Conservation (phyloP, 352 stramenopile species). For the Phytophthora pseudosyringae region DNA sequence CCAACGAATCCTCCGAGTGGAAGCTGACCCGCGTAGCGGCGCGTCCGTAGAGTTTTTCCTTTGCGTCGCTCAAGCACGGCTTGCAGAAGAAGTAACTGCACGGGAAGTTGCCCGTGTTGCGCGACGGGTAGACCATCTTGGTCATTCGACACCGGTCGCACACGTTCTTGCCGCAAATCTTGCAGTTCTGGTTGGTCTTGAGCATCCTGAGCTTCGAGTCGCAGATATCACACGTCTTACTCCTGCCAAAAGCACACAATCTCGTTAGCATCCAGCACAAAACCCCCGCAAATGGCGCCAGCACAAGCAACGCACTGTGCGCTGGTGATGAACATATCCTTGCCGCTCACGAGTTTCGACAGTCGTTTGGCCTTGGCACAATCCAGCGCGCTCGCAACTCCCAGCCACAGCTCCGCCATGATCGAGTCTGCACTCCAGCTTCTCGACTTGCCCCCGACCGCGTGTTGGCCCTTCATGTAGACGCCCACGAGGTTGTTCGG, state of each 20-base stretch:
- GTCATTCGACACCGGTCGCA: conserved; percentile 67
- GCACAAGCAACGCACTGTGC: conserved; percentile 40
- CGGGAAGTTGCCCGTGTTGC: conserved; percentile 55
- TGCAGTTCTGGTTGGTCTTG: conserved; percentile 63
- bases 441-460: conserved; percentile 58
- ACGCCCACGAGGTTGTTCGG: conserved; percentile 57
- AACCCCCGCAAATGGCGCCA: not conserved
- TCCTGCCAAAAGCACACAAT: conserved; percentile 18
- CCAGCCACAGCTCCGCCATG: conserved; percentile 69
- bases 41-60: conserved; percentile 51
- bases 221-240: conserved; percentile 67
- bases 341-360: conserved; percentile 55
- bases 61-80: conserved; percentile 52
- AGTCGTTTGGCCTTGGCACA: conserved; percentile 68
- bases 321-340: conserved; percentile 57
- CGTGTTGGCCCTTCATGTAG: conserved; percentile 70
- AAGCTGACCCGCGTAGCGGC: conserved; percentile 40
- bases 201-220: conserved; percentile 61
- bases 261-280: conserved; percentile 13
- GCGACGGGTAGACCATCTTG: conserved; percentile 62
- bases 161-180: conserved; percentile 74
- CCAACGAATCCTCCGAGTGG: conserved; percentile 48
- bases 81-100: conserved; percentile 70
- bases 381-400: conserved; percentile 56
- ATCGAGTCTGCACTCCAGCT: conserved; percentile 63